phyloP scores from a whole-genome alignment of 1,284 basidiomycete species.

The Ustilago crameri region DNA sequence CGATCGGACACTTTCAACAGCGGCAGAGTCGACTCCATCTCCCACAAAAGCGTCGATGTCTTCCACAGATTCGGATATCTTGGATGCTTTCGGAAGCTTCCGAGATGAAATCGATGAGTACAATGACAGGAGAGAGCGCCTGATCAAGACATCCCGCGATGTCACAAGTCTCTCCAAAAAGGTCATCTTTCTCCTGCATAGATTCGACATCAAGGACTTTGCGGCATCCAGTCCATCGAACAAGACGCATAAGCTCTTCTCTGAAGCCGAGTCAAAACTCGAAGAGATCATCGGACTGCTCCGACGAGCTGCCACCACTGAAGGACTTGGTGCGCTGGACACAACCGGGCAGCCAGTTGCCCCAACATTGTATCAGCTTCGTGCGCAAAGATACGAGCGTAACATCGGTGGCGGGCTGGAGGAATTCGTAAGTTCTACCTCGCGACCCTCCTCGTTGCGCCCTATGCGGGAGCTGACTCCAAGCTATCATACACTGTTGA shows the following conservation, averaged over 20 bases:
- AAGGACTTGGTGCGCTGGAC: slow-evolving; percentile 29
- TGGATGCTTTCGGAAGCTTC: slow-evolving; percentile 47
- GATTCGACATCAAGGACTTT: slow-evolving; percentile 68
- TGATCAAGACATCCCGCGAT: slow-evolving; percentile 83
- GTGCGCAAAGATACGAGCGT: slow-evolving; percentile 54
- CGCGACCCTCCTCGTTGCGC: too few species aligned
- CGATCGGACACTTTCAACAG: neutral
- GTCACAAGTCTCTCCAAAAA: slow-evolving; percentile 93
- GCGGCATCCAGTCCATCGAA: slow-evolving; percentile 9
- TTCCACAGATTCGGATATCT: slow-evolving; percentile 1
- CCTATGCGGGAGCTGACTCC: slow-evolving; percentile 7
- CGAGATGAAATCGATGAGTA: slow-evolving; percentile 62
- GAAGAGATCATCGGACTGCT: slow-evolving; percentile 78
- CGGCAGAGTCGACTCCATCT: slow-evolving; percentile 2
- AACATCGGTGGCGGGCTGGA: slow-evolving; percentile 67
- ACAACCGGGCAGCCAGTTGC: neutral
- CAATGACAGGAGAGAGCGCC: slow-evolving; percentile 74
- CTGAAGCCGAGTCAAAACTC: slow-evolving; percentile 77
- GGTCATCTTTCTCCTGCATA: slow-evolving; percentile 91
- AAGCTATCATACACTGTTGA: too few species aligned
- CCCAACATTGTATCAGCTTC: slow-evolving; percentile 3
- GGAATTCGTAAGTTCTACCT: slow-evolving; percentile 57
- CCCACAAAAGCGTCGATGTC: neutral
- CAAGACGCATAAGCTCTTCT: slow-evolving; percentile 69
- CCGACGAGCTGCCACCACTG: slow-evolving; percentile 71